Evolutionary conservation across 345 rosid genomes (phyloP), one percentile per base, ranked within the genome.

Genomic region (Bruguiera parviflora): DNA sequence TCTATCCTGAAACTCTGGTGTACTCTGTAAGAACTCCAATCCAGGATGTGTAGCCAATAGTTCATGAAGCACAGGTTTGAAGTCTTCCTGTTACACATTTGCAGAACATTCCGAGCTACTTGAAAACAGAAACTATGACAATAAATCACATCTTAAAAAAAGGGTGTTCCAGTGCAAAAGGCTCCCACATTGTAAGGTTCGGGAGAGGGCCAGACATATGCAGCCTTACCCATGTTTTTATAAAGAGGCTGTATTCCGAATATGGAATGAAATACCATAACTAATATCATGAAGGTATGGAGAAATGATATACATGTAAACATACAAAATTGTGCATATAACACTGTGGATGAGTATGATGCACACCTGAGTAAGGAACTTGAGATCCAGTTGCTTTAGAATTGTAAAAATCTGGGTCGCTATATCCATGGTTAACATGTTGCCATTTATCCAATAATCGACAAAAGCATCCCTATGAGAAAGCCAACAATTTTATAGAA

Each of bases 1-100:
- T 91, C 92, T 84, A 77, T 94, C 93, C 82, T 88, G 97, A 77
- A 87, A 88, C 77, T 91, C 96, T 65, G 96, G 96, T 25, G 90
- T 84, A 78, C 81, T 82, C 52, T 79, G 84, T 71, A 88, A 79
- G 75, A 91, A 89, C 76, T 94, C 91, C 77, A 94, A 79, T 55
- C 96, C 97, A 25, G 92, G 96, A 85, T 94, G 98, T 64, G 89
- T 77, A 43, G 81, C 81, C 78, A 94, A 77, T 74, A 94, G 84
- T 79, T 88, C 97, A 70, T 75, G 87, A 76, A 94, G 89, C 53
- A 94, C 73, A 68, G 96, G 93, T 77, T 84, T 86, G 80, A 93
- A 93, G 79, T 91, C 97, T 56, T 79, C 97, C 98, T 93, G 81
- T 78, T 71, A 68, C 64, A 67, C 71, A 70, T 53, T 66, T 71